Base-by-base conservation (phyloP, 305 asterid genomes). In the Coffea humblotiana region DNA sequence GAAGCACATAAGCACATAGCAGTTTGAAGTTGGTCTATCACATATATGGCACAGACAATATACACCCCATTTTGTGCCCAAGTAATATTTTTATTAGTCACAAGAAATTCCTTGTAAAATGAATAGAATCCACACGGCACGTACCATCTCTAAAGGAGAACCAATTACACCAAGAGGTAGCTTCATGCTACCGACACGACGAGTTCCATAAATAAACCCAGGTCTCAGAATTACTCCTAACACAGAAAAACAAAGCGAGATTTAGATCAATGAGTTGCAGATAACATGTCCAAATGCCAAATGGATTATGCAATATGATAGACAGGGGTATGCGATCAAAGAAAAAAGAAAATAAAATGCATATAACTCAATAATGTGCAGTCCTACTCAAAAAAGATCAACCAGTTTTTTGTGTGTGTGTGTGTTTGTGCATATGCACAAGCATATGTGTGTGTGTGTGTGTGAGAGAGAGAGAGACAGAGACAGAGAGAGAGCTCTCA, bases 151-250 rank as follows among this genome's bases (percentile, higher is more conserved):
- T 82, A 95, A 78, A 23, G 99, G 99, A 73, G 97, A 88, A 73
- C 99, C 99, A 82, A 95, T 86, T 21, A 93, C 90, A 72, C 97
- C 89, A 25, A 95, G 97, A 73, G 99, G 99, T 84, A 95, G 80
- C 78, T 89, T 88, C 89, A 93, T 79, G 88, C 91, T 90, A 83
- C 98, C 97, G 69, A 93, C 97, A 27, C 81, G 92, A 47, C 99
- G 97, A 69, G 97, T 93, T 76, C 99, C 99, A 69, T 93, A 86
- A 83, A 95, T 92, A 84, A 95, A 93, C 81, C 99, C 99, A 70
- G 98, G 99, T 82, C 98, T 92, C 89, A 95, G 85, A 73, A 95
- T 92, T 79, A 95, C 91, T 76, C 99, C 99, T 95, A 90, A 80
- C 84, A 83, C 78, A 80, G 78, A 27, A 23, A 18, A 54, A 15